These are phyloP conservation scores for Berberis thunbergii DNA, from an alignment of 164 flowering plant species.

Conservation along the genomic window DNA sequence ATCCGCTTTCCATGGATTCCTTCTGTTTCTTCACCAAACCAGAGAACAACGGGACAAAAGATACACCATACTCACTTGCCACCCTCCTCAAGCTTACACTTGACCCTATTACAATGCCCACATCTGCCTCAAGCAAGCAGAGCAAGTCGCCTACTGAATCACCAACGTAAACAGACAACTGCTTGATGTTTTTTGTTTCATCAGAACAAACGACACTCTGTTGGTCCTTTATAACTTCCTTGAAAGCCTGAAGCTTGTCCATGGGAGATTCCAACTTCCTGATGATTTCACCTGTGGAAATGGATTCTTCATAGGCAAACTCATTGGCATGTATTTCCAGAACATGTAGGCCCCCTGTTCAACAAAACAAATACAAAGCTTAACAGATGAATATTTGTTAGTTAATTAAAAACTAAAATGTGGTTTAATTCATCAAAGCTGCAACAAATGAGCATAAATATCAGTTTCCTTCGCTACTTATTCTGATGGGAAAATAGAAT, in stretches of 20 bases:
- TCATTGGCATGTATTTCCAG: slow-evolving; percentile 32
- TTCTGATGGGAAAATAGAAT: no score
- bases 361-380: slow-evolving; percentile 4
- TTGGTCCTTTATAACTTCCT: slow-evolving; percentile 12
- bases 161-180: slow-evolving; percentile 25
- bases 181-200: slow-evolving; percentile 2
- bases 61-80: slow-evolving; percentile 24
- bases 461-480: no score
- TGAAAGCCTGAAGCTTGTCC: slow-evolving; percentile 27
- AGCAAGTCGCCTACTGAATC: slow-evolving; percentile 31
- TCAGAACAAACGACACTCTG: background rate
- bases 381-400: background rate
- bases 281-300: slow-evolving; percentile 27
- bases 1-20: slow-evolving; percentile 12
- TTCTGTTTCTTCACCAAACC: slow-evolving; percentile 28
- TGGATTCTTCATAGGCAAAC: slow-evolving; percentile 18
- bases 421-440: no score
- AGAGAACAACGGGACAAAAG: slow-evolving; percentile 26
- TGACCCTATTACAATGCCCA: slow-evolving; percentile 30
- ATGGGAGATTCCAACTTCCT: slow-evolving; percentile 28
- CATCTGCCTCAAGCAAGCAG: slow-evolving; percentile 30
- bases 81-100: slow-evolving; percentile 24
- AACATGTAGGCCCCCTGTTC: slow-evolving; percentile 24
- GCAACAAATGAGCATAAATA: no score
- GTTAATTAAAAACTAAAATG: no score